phyloP scores from a whole-genome alignment of 2,329 filamentous ascomycete genomes.

The Chrysosporium keratinophilum region DNA sequence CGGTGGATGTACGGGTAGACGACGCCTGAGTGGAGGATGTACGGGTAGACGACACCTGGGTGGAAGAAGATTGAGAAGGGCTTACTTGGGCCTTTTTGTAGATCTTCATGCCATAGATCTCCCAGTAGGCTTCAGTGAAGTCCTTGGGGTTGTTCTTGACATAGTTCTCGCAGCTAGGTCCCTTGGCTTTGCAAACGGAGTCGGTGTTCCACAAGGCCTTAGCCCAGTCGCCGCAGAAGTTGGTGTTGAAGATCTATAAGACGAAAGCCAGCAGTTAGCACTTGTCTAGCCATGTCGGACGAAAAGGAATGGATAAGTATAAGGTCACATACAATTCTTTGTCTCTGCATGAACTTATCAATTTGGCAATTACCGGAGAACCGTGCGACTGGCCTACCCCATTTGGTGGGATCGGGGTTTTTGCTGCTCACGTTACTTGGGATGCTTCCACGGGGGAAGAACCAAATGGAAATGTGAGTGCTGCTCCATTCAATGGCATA shows the following conservation, averaged over 20 bases:
- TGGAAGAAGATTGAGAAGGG: slow-evolving; percentile 28
- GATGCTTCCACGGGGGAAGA: slow-evolving; percentile 61
- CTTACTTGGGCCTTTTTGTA: slow-evolving; percentile 33
- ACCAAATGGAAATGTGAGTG: slow-evolving; percentile 64
- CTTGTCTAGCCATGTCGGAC: neutral
- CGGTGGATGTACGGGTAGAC: no score
- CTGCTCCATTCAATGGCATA: slow-evolving; percentile 70
- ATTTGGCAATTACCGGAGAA: slow-evolving; percentile 67
- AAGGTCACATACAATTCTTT: slow-evolving; percentile 50
- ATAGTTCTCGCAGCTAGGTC: slow-evolving; percentile 55
- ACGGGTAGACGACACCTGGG: no score
- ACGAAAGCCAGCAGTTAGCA: slow-evolving; percentile 7
- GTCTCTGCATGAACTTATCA: slow-evolving; percentile 54
- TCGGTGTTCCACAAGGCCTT: slow-evolving; percentile 53
- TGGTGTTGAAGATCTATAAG: slow-evolving; percentile 52
- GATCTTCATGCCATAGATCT: slow-evolving; percentile 58
- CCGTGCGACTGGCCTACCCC: slow-evolving; percentile 57
- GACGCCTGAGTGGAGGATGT: neutral
- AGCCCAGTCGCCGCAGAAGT: slow-evolving; percentile 77
- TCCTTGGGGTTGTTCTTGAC: slow-evolving; percentile 55
- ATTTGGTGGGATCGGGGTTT: slow-evolving; percentile 54
- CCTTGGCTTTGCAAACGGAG: slow-evolving; percentile 48
- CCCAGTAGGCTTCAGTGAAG: slow-evolving; percentile 66
- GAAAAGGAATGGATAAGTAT: neutral
- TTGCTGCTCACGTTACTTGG: slow-evolving; percentile 53